A percentile compares a stretch with the other conserved stretches of the same genome.
phyloP scores from a whole-genome alignment of 2,329 filamentous ascomycete species.

The Pezicula rhizophila region DNA sequence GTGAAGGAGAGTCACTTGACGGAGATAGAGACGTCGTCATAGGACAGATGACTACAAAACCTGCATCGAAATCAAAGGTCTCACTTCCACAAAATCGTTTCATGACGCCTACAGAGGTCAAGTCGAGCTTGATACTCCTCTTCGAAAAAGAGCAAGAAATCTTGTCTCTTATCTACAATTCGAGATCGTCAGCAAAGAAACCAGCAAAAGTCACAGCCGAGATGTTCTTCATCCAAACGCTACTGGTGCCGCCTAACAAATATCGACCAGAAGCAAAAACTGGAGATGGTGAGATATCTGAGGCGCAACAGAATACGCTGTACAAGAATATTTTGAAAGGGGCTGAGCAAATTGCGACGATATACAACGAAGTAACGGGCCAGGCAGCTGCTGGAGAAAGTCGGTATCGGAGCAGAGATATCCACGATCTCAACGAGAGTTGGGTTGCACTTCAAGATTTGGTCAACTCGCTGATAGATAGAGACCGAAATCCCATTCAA shows the following conservation, averaged over 20 bases:
- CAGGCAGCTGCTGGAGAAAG: conserved; percentile 13
- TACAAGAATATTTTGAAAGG: conserved; percentile 79
- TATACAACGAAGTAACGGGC: conserved; percentile 59
- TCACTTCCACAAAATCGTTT: conserved; percentile 56
- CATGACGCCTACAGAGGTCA: conserved; percentile 77
- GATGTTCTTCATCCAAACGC: conserved; percentile 87
- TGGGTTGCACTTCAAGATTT: conserved; percentile 81
- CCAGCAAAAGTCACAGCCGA: conserved; percentile 60
- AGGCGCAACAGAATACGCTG: conserved; percentile 80
- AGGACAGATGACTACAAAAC: conserved; percentile 38
- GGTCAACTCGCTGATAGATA: conserved; percentile 90
- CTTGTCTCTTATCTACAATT: conserved; percentile 77
- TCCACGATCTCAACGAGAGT: conserved; percentile 72
- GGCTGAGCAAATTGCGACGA: conserved; percentile 67
- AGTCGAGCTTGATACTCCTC: conserved; percentile 68
- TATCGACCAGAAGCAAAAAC: conserved; percentile 83
- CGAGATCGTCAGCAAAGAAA: conserved; percentile 52
- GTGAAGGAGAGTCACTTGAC: conserved; percentile 41
- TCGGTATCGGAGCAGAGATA: conserved; percentile 48
- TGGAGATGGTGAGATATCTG: conserved; percentile 73
- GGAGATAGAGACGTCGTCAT: conserved; percentile 54
- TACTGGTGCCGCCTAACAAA: conserved; percentile 87
- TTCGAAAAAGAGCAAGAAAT: conserved; percentile 87
- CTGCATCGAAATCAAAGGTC: conserved; percentile 32
- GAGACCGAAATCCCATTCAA: conserved; percentile 76